Conservation (phyloP, 352 stramenopile genomes). For the Globisporangium polare region DNA sequence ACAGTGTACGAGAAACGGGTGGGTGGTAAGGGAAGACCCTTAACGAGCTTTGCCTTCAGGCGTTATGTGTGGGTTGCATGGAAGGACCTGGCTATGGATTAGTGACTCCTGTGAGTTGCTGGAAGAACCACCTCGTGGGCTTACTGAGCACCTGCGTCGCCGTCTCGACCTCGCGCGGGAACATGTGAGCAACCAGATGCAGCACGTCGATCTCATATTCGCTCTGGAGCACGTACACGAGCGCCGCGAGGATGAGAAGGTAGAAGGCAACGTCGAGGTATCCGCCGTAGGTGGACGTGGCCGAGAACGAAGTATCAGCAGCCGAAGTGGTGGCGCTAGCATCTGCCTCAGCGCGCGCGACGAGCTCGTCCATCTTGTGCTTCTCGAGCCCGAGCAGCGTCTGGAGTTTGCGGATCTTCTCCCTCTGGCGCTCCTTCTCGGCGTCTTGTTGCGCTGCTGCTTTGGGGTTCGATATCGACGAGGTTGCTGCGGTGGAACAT, state of each 20-base stretch:
- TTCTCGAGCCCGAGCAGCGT: constrained; percentile 49
- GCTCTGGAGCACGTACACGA: constrained; percentile 39
- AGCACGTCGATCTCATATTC: constrained; percentile 62
- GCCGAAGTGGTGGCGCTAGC: constrained; percentile 10
- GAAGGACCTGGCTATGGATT: neutral
- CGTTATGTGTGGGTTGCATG: neutral
- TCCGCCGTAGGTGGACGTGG: constrained; percentile 24
- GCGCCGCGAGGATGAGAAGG: constrained; percentile 24
- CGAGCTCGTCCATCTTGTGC: constrained; percentile 32
- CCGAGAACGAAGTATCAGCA: constrained; percentile 5
- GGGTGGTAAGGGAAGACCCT: neutral
- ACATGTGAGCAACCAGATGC: constrained; percentile 27
- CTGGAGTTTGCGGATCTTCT: constrained; percentile 57
- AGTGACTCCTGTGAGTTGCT: neutral
- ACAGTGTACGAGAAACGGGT: neutral
- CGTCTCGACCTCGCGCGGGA: constrained; percentile 49
- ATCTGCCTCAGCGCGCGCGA: constrained; percentile 34
- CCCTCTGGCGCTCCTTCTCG: constrained; percentile 30
- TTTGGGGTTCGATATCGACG: neutral
- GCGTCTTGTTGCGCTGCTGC: constrained; percentile 14
- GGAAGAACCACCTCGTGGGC: constrained; percentile 10
- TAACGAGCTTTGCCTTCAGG: neutral
- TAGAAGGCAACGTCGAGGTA: constrained; percentile 51
- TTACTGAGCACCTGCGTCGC: constrained; percentile 25
- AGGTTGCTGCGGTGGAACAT: neutral